Conservation (phyloP, 352 stramenopile species). For the Phytophthora sojae region DNA sequence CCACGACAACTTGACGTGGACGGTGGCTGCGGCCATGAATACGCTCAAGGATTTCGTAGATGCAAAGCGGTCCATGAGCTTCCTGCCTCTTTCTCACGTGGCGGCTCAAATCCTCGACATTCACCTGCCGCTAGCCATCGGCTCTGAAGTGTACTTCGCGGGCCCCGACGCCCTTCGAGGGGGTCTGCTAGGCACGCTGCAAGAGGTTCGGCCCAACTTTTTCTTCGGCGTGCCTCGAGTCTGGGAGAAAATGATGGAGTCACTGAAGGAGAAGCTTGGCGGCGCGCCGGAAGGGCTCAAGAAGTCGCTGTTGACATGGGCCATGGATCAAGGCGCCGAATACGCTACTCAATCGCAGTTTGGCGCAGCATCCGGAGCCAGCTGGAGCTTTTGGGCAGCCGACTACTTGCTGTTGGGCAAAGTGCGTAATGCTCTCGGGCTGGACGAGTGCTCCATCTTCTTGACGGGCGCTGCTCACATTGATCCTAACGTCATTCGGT, state of each 20-base stretch:
- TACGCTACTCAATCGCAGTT: slow-evolving; percentile 76
- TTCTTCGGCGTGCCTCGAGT: slow-evolving; percentile 90
- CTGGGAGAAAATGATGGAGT: slow-evolving; percentile 91
- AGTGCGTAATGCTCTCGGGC: slow-evolving; percentile 75
- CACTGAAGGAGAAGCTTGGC: slow-evolving; percentile 60
- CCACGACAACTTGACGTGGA: slow-evolving; percentile 83
- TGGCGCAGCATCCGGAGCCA: slow-evolving; percentile 56
- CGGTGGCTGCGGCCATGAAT: slow-evolving; percentile 60
- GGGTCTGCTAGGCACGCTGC: slow-evolving; percentile 64
- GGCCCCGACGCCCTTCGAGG: slow-evolving; percentile 77
- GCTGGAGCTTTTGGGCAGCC: slow-evolving; percentile 78
- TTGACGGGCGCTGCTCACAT: slow-evolving; percentile 88
- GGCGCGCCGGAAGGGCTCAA: slow-evolving; percentile 61
- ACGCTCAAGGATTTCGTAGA: slow-evolving; percentile 57
- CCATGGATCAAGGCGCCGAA: slow-evolving; percentile 73
- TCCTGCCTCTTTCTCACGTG: slow-evolving; percentile 85
- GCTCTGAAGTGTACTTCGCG: slow-evolving; percentile 80
- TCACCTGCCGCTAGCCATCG: slow-evolving; percentile 68
- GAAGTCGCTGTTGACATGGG: slow-evolving; percentile 86
- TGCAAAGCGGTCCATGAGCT: slow-evolving; percentile 75
- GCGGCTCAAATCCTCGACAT: slow-evolving; percentile 86
- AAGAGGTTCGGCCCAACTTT: slow-evolving; percentile 69
- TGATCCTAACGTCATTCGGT: slow-evolving; percentile 67
- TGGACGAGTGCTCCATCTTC: slow-evolving; percentile 85
- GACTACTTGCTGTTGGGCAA: slow-evolving; percentile 87